Evolutionary conservation across 257 asterid species (phyloP), one percentile per base, ranked within the genome.

Genomic region (Solanum bulbocastanum): DNA sequence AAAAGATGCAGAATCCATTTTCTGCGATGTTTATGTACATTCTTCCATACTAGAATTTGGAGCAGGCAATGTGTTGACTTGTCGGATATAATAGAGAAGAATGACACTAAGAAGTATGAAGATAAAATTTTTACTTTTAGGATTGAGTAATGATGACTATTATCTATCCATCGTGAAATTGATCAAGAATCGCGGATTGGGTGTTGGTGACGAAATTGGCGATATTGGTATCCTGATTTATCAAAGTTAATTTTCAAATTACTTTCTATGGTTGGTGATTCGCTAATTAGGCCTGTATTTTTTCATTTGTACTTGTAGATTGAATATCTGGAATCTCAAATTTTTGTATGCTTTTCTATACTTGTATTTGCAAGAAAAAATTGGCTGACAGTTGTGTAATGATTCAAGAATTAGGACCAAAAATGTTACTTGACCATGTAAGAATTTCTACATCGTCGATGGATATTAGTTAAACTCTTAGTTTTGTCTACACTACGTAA

Each of bases 11-110:
- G 68, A 58, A 22, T 58, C 27, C 27, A 58, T 8, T 20, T 58
- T 20, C 1, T 20, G 13, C 4, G 6, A 8, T 0, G 0, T 58
- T 58, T 22, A 8, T 0, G 13, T 8, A 3, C 11, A 18, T 56
- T 56, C 11, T 56, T 56, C 25, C 4, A n/a, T 11, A n/a, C 72
- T n/a, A 1, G 18, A 65, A n/a, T 6, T n/a, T 65, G 33, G 9
- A 60, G 12, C 1, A 0, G 22, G 62, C n/a, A n/a, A 60, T 3
- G 0, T 60, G 6, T 22, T 60, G 1, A 3, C 13, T 8, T 22
- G 30, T 60, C 3, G 0, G 68, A 22, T 60, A 8, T 23, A 60
- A 60, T 0, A 10, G 56, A 46, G 56, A 46, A 46, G 56, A 23
- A 60, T 60, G 27, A 60, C 25, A 22, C 68, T 60, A 22, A 60